Base-by-base conservation (phyloP, 495 filamentous ascomycete species). In the Peziza echinospora region DNA sequence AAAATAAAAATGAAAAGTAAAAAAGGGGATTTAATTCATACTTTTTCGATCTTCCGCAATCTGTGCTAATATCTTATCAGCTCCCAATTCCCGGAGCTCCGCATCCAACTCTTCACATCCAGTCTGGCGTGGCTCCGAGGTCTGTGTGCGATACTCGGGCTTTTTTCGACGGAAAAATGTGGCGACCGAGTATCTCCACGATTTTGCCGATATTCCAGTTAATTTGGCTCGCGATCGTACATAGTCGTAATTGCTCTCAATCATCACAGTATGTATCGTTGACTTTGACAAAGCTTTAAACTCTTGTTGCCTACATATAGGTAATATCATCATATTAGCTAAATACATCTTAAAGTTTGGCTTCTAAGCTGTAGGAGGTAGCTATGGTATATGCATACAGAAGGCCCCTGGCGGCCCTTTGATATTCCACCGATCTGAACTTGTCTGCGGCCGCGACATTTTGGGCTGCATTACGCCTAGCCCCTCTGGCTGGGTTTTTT, bases 181-280 rank as follows among this genome's bases (percentile, higher is more conserved):
- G 44, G 78, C 76, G 48, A 97, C 67, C 21, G 80, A 78, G 49
- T 78, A 84, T 8, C 83, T 73, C 89, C 89, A 97, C 19, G 82
- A 87, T 57, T 77, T 83, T 21, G 73, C 70, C 23, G 78, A 75
- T 2, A 94, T 61, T n/a, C 71, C 70, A 22, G 77, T 73, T 11
- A 97, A 71, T 0, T 73, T 82, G 28, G 74, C 73, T 25, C 85
- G 70, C 3, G 83, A 77, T n/a, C 75, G 71, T 3, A 74, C 69
- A 56, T 96, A 96, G 24, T 77, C 84, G 60, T 80, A 81, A 59
- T 97, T 97, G 53, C 71, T 71, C 59, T 97, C 89, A 21, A 86
- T 87, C 41, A 97, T 68, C 2, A 97, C 85, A 6, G 78, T 86
- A 34, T 82, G 76, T 52, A 96, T 77, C 3, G 83, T 75, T 40